Percentiles rank a stretch among this genome's conserved stretches.
phyloP scores from a whole-genome alignment of 495 filamentous ascomycete species.

The Penicillium pulvis region DNA sequence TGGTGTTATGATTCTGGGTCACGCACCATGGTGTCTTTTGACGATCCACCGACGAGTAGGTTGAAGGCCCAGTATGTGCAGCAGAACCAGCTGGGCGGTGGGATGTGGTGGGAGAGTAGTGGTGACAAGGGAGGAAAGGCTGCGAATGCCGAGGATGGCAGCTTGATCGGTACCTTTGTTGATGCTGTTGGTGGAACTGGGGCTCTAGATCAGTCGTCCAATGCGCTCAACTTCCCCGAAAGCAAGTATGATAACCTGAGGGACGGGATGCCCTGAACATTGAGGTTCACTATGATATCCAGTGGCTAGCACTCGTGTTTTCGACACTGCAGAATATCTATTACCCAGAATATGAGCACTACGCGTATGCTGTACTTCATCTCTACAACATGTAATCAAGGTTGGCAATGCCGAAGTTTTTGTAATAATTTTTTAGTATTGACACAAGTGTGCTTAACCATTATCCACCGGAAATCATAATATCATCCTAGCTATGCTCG shows the following conservation, averaged over 20 bases:
- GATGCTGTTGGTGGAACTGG: constrained; percentile 48
- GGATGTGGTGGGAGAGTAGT: constrained; percentile 94
- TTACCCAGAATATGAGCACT: background rate
- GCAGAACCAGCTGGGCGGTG: constrained; percentile 69
- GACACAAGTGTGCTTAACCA: constrained; percentile 29
- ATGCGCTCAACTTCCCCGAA: constrained; percentile 70
- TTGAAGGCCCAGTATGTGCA: constrained; percentile 70
- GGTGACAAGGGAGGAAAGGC: constrained; percentile 63
- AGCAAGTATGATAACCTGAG: constrained; percentile 81
- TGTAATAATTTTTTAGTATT: constrained; percentile 26
- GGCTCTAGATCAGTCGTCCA: constrained; percentile 60
- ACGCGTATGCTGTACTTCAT: constrained; percentile 5
- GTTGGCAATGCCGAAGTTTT: constrained; percentile 24
- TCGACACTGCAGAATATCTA: background rate
- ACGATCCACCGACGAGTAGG: constrained; percentile 60
- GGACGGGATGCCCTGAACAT: constrained; percentile 12
- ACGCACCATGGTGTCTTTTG: constrained; percentile 75
- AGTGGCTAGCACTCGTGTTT: background rate
- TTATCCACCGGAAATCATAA: constrained; percentile 28
- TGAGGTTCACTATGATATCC: background rate
- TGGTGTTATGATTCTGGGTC: constrained; percentile 68
- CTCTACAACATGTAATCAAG: constrained; percentile 13
- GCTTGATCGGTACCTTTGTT: constrained; percentile 64
- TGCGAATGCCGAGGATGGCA: constrained; percentile 49
- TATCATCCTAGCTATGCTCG: constrained; percentile 23